Base-by-base conservation (phyloP, 495 filamentous ascomycete genomes). In the Ascobolus immersus region DNA sequence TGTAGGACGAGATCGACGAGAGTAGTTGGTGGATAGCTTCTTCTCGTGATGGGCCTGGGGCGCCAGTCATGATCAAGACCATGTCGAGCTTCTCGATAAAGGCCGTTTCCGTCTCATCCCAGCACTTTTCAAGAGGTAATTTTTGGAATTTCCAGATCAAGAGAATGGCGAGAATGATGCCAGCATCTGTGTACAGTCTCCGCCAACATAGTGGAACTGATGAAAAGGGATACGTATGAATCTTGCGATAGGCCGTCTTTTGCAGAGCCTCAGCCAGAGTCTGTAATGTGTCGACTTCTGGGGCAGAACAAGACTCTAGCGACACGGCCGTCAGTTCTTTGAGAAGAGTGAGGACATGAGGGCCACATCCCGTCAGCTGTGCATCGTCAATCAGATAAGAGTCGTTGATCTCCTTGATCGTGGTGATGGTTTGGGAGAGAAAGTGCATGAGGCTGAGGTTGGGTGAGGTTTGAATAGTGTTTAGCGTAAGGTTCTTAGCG, bases 31-130 rank as follows among this genome's bases (percentile, higher is more conserved):
- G 61, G 30, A 84, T 61, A 45, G 68, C 57, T n/a, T 44, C 50
- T 37, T 63, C 64, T 8, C 60, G 43, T 4, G 20, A 25, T 18
- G 44, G 28, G 2, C 62, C 49, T 3, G 69, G 67, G 0, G 68
- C 76, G 0, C 82, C 86, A 15, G 78, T 64, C 49, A 91, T 69
- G 30, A 91, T 84, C 30, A 86, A 44, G 0, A 77, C 74, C 48
- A 70, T 71, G 41, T 96, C 86, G 0, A 91, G 61, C 2, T 58
- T 52, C 33, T 61, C 54, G 15, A 91, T 60, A n/a, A 71, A 57
- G 13, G 32, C 11, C 14, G 2, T 52, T 35, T 20, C 31, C 32
- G 9, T 20, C 38, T 36, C 33, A 32, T 26, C 14, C 10, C 20
- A 13, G 25, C 27, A 33, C 33, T 28, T 32, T 21, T 20, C 25